phyloP scores from a whole-genome alignment of 177 flowering plant species.

The Vitis hybrid region DNA sequence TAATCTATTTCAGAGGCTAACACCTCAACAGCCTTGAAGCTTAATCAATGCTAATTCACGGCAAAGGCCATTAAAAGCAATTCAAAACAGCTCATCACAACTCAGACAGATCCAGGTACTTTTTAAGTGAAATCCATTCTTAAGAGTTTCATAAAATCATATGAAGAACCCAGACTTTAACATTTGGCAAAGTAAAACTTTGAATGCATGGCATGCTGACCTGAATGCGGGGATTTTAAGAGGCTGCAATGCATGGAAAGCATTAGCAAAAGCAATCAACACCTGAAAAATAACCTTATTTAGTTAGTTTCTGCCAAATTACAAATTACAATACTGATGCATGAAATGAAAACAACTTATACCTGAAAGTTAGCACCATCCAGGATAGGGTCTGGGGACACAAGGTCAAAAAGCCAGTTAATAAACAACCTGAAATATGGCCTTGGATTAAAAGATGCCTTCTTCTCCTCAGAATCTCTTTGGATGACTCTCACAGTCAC shows the following conservation, averaged over 20 bases:
- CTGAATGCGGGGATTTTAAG: slow-evolving; percentile 92
- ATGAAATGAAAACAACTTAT: slow-evolving; percentile 1
- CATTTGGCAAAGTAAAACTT: no score
- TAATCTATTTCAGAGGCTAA: no score
- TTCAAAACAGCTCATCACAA: no score
- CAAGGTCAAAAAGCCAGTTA: slow-evolving; percentile 81
- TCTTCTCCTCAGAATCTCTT: slow-evolving; percentile 90
- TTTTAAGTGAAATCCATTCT: no score
- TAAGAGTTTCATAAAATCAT: no score
- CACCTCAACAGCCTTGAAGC: no score
- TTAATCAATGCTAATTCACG: no score
- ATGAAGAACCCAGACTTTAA: no score
- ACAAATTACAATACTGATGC: background rate
- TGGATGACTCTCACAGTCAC: slow-evolving; percentile 75
- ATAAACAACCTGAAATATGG: slow-evolving; percentile 90
- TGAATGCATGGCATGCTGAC: slow-evolving; percentile 31
- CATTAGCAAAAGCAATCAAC: slow-evolving; percentile 75
- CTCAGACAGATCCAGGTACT: no score
- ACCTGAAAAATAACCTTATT: slow-evolving; percentile 44
- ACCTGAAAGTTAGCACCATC: slow-evolving; percentile 90
- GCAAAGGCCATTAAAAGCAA: no score
- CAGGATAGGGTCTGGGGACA: slow-evolving; percentile 60
- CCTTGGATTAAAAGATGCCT: slow-evolving; percentile 76
- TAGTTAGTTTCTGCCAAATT: background rate
- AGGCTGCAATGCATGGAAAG: slow-evolving; percentile 92